phyloP scores from a whole-genome alignment of 257 asterid species.

The Scutellaria galericulata region DNA sequence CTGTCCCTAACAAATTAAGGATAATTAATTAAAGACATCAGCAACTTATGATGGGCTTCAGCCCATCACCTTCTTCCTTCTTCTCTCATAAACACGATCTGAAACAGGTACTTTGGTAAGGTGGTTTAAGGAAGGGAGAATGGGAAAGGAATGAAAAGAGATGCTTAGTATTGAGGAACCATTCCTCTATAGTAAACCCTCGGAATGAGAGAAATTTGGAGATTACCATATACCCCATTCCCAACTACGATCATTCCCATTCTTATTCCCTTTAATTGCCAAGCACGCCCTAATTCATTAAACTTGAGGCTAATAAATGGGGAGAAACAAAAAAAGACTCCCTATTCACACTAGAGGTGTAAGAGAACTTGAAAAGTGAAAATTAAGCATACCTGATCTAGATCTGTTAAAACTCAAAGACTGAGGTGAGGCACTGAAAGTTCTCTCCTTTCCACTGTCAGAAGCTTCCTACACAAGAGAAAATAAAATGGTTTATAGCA shows the following conservation, averaged over 20 bases:
- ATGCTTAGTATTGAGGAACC: background rate
- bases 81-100: too few relatives aligned
- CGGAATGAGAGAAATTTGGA: background rate
- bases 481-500: constrained; percentile 26
- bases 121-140: too few relatives aligned
- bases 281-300: background rate
- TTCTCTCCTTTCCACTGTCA: constrained; percentile 32
- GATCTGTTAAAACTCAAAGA: constrained; percentile 54
- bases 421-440: constrained; percentile 47
- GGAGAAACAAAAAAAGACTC: background rate
- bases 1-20: too few relatives aligned
- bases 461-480: constrained; percentile 48
- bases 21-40: too few relatives aligned
- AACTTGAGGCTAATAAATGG: constrained; percentile 3
- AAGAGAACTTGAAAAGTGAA: background rate
- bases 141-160: background rate
- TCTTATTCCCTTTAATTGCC: background rate
- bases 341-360: background rate
- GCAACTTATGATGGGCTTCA: too few relatives aligned
- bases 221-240: background rate
- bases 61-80: too few relatives aligned
- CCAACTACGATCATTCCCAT: background rate
- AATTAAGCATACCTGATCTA: constrained; percentile 64
- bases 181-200: background rate
- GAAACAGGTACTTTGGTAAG: too few relatives aligned